phyloP scores from a whole-genome alignment of 2,329 filamentous ascomycete genomes.

The Phyllosticta citriasiana region DNA sequence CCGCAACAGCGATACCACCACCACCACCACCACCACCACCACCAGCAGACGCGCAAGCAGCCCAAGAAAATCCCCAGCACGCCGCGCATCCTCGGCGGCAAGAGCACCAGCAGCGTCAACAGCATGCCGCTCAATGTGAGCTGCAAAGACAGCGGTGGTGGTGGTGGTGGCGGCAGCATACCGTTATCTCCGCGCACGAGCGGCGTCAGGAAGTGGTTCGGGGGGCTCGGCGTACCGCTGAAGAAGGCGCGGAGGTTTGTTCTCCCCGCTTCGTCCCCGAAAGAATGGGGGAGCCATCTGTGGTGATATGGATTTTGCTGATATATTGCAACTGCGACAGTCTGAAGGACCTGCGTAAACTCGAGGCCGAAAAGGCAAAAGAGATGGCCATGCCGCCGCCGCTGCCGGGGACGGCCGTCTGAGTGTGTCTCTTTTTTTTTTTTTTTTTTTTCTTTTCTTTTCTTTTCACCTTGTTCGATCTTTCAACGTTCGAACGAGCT shows the following conservation, averaged over 20 bases:
- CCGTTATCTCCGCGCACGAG: not conserved
- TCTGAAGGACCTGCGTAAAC: conserved; percentile 7
- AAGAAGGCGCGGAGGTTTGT: conserved; percentile 6
- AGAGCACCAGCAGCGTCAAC: not conserved
- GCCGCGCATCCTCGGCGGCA: not conserved
- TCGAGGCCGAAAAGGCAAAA: conserved; percentile 9
- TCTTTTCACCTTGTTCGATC: not conserved
- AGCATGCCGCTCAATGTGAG: not conserved
- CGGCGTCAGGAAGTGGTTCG: conserved; percentile 7
- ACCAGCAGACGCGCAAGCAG: not conserved
- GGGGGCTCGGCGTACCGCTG: not conserved
- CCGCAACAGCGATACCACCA: not conserved
- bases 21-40: not conserved
- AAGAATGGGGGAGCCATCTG: not conserved
- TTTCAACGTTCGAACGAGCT: not conserved
- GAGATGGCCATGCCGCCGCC: conserved; percentile 10
- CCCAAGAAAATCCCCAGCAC: conserved; percentile 1
- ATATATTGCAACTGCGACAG: not conserved
- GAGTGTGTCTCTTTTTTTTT: not conserved
- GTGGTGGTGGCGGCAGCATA: not conserved
- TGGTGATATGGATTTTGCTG: not conserved
- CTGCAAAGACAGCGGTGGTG: too few relatives aligned
- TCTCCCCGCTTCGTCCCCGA: too few relatives aligned
- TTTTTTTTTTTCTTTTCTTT: not conserved
- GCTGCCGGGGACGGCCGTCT: conserved; percentile 8